Evolutionary conservation across 176 grass and related monocot species (phyloP).

Genomic region (Musa acuminata): DNA sequence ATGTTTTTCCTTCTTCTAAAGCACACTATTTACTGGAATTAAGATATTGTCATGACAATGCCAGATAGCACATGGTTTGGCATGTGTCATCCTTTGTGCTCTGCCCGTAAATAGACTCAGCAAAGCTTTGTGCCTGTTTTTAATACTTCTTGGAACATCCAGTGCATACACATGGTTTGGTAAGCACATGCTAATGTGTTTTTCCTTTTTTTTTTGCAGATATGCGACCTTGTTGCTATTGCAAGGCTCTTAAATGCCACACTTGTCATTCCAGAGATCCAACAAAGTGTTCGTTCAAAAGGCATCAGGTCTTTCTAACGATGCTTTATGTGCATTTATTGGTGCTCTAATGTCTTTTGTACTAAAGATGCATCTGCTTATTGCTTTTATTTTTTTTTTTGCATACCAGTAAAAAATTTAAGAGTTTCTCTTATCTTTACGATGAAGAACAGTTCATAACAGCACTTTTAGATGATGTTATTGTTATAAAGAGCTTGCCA

Average conservation of each 20-base stretch:
- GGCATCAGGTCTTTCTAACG: conserved; percentile 60
- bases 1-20: conserved; percentile 35
- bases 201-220: conserved; percentile 47
- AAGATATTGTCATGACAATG: neutral
- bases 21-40: conserved; percentile 6
- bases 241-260: conserved; percentile 94
- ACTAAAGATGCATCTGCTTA: conserved; percentile 15
- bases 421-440: conserved; percentile 95
- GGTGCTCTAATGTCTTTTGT: conserved; percentile 16
- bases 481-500: conserved; percentile 67
- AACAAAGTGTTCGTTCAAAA: conserved; percentile 83
- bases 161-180: too few relatives aligned
- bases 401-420: conserved; percentile 76
- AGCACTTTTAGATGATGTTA: conserved; percentile 63
- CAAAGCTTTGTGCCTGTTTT: too few relatives aligned
- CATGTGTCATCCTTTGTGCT: neutral
- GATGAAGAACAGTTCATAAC: conserved; percentile 83
- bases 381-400: conserved; percentile 17
- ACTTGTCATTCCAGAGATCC: conserved; percentile 91
- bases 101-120: too few relatives aligned
- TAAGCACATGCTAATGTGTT: too few relatives aligned
- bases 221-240: conserved; percentile 90
- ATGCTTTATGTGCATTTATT: conserved; percentile 13
- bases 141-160: too few relatives aligned
- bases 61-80: neutral